These are phyloP conservation scores for Rossbeevera mucosa DNA, from an alignment of 768 basidiomycete species.

Conservation along the genomic window DNA sequence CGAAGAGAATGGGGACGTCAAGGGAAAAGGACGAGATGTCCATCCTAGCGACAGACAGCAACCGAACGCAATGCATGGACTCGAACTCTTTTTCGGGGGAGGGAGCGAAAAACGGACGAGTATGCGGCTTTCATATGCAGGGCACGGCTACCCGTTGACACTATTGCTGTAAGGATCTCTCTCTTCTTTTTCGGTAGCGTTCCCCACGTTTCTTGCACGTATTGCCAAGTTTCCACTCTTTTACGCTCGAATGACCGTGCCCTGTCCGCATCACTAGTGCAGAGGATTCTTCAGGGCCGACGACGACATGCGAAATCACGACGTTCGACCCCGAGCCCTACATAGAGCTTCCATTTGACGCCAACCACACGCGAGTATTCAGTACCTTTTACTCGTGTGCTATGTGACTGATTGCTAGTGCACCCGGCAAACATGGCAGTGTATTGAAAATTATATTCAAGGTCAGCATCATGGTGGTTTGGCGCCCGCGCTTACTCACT, in stretches of 20 bases:
- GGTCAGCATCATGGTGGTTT: constrained; percentile 34
- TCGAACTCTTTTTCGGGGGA: constrained; percentile 59
- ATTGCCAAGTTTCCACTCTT: not conserved
- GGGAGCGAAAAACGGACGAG: constrained; percentile 63
- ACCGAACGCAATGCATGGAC: constrained; percentile 14
- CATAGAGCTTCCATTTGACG: constrained; percentile 75
- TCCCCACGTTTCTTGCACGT: not conserved
- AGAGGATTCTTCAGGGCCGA: constrained; percentile 76
- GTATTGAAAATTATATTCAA: constrained; percentile 83
- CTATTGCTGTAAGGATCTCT: constrained; percentile 62
- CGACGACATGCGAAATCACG: constrained; percentile 80
- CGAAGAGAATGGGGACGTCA: constrained; percentile 33
- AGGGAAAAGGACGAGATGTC: constrained; percentile 24
- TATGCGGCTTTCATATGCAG: constrained; percentile 81
- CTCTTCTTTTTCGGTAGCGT: not conserved
- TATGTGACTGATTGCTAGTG: constrained; percentile 8
- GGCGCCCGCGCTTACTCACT: not conserved
- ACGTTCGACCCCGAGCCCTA: constrained; percentile 82
- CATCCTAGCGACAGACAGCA: constrained; percentile 18
- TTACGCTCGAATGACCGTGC: constrained; percentile 2
- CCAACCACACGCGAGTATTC: constrained; percentile 48
- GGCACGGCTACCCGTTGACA: constrained; percentile 72
- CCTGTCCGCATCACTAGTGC: constrained; percentile 40
- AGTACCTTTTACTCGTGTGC: not conserved
- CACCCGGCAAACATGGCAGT: constrained; percentile 33